Percentiles rank a stretch among this genome's conserved stretches.
Conservation (phyloP, 768 basidiomycete species). For the Suillus weaverae region DNA sequence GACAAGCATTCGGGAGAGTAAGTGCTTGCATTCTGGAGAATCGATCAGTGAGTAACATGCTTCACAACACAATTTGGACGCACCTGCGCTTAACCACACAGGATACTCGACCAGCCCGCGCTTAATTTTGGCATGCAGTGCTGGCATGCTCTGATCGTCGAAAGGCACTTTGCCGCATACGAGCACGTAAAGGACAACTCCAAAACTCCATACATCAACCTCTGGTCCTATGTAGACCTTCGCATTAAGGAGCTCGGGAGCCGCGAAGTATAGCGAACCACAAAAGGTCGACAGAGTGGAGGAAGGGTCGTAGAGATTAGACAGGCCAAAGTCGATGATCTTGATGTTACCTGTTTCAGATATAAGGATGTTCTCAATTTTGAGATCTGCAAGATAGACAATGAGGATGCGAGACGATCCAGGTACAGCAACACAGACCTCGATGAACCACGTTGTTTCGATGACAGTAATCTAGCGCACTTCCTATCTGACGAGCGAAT, state of each 20-base stretch:
- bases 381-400: constrained; percentile 60
- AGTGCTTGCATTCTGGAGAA: constrained; percentile 85
- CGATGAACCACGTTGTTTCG: constrained; percentile 97
- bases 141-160: constrained; percentile 99
- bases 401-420: constrained; percentile 5
- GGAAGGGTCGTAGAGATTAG: constrained; percentile 88
- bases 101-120: constrained; percentile 96
- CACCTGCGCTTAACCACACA: constrained; percentile 92
- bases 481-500: constrained; percentile 96
- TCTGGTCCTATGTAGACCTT: constrained; percentile 97
- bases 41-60: constrained; percentile 13
- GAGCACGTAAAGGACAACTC: constrained; percentile 95
- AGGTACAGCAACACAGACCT: constrained; percentile 43
- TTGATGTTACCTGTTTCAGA: constrained; percentile 99
- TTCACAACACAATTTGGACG: constrained; percentile 26
- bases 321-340: constrained; percentile 98
- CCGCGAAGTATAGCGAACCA: constrained; percentile 97
- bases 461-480: constrained; percentile 96
- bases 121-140: constrained; percentile 98
- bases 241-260: constrained; percentile 95
- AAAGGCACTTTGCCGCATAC: constrained; percentile 99
- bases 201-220: constrained; percentile 99
- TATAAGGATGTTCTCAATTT: constrained; percentile 99
- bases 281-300: constrained; percentile 92
- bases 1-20: constrained; percentile 94